These are phyloP conservation scores for Cryphonectria nitschkei DNA, from an alignment of 2,329 filamentous ascomycete species.

Conservation along the genomic window DNA sequence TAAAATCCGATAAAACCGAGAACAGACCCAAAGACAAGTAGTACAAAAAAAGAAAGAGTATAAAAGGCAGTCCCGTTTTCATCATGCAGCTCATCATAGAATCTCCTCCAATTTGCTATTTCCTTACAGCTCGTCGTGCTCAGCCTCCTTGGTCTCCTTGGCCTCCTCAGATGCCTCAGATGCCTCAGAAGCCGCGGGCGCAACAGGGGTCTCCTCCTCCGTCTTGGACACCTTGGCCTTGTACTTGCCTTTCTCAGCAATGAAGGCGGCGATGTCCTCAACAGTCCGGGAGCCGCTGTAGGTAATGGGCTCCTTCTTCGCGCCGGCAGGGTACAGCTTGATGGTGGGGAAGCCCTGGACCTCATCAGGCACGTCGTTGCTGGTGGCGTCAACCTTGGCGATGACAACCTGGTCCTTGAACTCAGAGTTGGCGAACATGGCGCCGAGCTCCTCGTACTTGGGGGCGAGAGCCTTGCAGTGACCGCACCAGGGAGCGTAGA, in stretches of 20 bases:
- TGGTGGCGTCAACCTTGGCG: conserved; percentile 95
- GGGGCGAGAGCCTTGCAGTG: conserved; percentile 99
- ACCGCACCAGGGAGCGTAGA: conserved; percentile 99
- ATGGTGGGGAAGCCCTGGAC: conserved; percentile 98
- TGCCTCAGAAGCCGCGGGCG: conserved; percentile 56
- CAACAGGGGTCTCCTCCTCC: conserved; percentile 54
- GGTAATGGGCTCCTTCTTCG: conserved; percentile 81
- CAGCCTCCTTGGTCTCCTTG: conserved; percentile 50
- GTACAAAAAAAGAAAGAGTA: conserved; percentile 10
- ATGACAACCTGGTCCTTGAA: conserved; percentile 85
- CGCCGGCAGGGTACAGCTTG: conserved; percentile 92
- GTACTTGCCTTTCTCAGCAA: conserved; percentile 94
- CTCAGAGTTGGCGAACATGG: conserved; percentile 75
- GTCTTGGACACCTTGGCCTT: conserved; percentile 69
- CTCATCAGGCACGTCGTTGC: conserved; percentile 96
- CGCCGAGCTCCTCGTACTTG: conserved; percentile 91
- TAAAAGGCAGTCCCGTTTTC: conserved; percentile 19
- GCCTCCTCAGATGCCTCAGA: conserved; percentile 53
- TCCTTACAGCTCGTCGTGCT: conserved; percentile 78
- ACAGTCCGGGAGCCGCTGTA: conserved; percentile 88
- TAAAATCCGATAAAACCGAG: conserved; percentile 23
- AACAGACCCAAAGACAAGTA: conserved; percentile 19
- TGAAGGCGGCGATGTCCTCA: conserved; percentile 89
- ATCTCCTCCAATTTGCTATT: conserved; percentile 14
- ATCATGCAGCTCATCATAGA: conserved; percentile 14